Conservation (phyloP, 73 alveolate genomes). For the Tetrahymena elliotti region DNA sequence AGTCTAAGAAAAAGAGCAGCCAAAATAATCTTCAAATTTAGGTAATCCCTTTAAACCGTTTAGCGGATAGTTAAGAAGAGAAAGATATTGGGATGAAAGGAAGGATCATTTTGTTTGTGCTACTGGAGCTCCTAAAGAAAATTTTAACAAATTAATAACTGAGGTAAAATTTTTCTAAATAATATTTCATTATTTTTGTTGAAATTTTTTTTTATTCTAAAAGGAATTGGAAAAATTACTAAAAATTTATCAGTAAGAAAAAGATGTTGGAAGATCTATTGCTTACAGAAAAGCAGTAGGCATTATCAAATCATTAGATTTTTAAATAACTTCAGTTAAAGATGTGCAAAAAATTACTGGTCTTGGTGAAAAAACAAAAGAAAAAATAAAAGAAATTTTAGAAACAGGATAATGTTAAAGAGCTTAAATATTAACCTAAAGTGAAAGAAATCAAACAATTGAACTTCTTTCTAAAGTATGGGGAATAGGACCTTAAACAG, state of each 20-base stretch:
- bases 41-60: constrained; percentile 1
- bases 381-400: constrained; percentile 82
- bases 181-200: not conserved
- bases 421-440: constrained; percentile 60
- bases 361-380: constrained; percentile 79
- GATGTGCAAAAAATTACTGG: constrained; percentile 47
- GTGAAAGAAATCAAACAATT: constrained; percentile 62
- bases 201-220: not conserved
- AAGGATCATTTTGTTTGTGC: constrained; percentile 32
- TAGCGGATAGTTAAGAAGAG: constrained; percentile 21
- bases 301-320: constrained; percentile 35
- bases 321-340: constrained; percentile 47
- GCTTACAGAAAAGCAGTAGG: constrained; percentile 70
- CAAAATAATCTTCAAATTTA: not conserved
- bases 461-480: constrained; percentile 71
- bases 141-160: constrained; percentile 3
- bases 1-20: not conserved
- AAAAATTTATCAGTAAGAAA: constrained; percentile 47
- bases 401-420: constrained; percentile 76
- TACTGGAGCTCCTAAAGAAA: constrained; percentile 25
- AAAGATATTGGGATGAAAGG: constrained; percentile 24
- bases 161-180: not conserved
- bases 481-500: constrained; percentile 93
- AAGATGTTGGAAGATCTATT: constrained; percentile 61
- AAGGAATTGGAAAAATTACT: constrained; percentile 46